A percentile compares a stretch with the other conserved stretches of the same genome.
Conservation (phyloP, 1,284 basidiomycete genomes). For the Ustilago esculenta region DNA sequence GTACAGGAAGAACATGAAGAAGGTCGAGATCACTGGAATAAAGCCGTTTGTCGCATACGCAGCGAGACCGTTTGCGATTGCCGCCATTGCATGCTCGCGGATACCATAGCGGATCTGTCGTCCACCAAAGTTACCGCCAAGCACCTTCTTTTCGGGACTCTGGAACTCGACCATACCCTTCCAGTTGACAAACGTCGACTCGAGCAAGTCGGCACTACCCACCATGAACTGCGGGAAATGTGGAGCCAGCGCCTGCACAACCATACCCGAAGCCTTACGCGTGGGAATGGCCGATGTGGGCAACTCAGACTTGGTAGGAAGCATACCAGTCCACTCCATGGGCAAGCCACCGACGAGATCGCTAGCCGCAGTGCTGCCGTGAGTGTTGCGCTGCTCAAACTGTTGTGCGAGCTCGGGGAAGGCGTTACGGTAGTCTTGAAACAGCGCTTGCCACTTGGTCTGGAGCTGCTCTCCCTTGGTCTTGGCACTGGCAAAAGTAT, state of each 20-base stretch:
- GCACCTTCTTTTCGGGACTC: constrained; percentile 77
- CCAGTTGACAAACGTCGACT: constrained; percentile 84
- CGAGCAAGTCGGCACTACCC: constrained; percentile 89
- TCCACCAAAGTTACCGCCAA: constrained; percentile 80
- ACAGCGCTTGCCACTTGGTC: constrained; percentile 77
- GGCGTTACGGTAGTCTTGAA: constrained; percentile 77
- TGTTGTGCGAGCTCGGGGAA: constrained; percentile 85
- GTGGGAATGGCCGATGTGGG: constrained; percentile 84
- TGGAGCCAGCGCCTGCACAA: constrained; percentile 78
- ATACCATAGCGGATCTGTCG: constrained; percentile 94
- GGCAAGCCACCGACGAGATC: constrained; percentile 76
- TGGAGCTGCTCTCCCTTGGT: constrained; percentile 79
- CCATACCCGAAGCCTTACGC: constrained; percentile 89
- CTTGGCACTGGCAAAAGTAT: constrained; percentile 75
- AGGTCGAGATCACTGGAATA: constrained; percentile 73
- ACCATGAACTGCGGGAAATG: constrained; percentile 79
- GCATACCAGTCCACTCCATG: constrained; percentile 84
- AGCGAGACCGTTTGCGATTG: constrained; percentile 85
- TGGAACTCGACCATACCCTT: constrained; percentile 88
- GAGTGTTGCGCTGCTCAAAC: constrained; percentile 76
- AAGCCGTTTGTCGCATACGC: constrained; percentile 78
- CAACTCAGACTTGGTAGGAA: constrained; percentile 81
- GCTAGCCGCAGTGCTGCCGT: constrained; percentile 31
- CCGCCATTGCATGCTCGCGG: constrained; percentile 94
- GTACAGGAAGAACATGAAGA: constrained; percentile 88